Base-by-base conservation (phyloP, 257 asterid genomes). In the Solanum rostratum region DNA sequence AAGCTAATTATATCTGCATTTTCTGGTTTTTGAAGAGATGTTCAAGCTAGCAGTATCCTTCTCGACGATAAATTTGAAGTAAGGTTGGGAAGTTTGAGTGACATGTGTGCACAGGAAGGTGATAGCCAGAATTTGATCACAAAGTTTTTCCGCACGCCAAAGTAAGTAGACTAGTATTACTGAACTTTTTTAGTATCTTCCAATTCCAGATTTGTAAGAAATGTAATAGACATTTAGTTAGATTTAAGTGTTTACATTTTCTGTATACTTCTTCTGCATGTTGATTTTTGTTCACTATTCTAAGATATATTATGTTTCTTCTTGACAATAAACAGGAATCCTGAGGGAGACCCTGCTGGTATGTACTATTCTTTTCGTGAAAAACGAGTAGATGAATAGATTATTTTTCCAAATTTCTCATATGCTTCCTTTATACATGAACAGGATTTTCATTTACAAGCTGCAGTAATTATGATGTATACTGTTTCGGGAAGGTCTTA, bases 11-110 rank as follows among this genome's bases (percentile, higher is more conserved):
- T 63, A 8, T 83, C 84, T 80, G 29, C 83, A 86, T 83, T 54
- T 60, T 76, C 37, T 74, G 49, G 33, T 86, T 33, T 84, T 39
- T 88, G 89, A 87, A 94, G 98, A 85, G 96, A 93, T 89, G 83
- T 94, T 88, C 96, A 92, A 92, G 94, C 97, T 57, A 94, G 97
- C 90, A 92, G 95, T 85, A 89, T 94, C 79, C 97, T 94, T 87
- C 95, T 94, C 7, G 97, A 93, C 24, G 95, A 93, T 81, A 90
- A 90, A 84, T 94, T 90, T 65, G 98, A 94, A 88, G 98, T 94
- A 71, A 80, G 98, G 80, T 89, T 94, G 5, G 98, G 98, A 83
- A 94, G 98, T 88, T 89, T 94, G 85, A 91, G 94, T 46, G 87
- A 91, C 29, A 92, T 89, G 39, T 90, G 93, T 69, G 82, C 81